Evolutionary conservation across 208 protist species (phyloP), one percentile per base, ranked within the genome.

Genomic region (Crithidia brevicula): DNA sequence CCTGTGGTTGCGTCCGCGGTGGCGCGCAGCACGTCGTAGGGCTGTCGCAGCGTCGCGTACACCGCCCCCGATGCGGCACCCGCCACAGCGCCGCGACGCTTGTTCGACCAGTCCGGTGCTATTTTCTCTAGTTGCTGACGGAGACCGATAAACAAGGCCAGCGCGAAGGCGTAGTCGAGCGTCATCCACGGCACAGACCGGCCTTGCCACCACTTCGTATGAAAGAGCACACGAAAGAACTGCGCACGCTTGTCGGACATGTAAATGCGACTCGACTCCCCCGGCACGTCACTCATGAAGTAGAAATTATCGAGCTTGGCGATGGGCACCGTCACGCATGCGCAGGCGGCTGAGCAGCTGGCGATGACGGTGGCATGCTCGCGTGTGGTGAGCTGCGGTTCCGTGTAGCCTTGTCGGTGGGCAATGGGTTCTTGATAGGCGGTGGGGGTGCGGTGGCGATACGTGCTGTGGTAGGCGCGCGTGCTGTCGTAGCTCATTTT

Each of bases 271-370:
- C 76, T 86, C 3, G 75, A 83, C 72, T 92, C 89, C 3, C 89
- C 89, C 0, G 89, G 86, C 2, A 93, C 85, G 50, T 95, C 86
- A 43, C 74, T 80, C 15, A 95, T 59, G 52, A 95, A 95, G 71
- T 88, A 95, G 53, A 95, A 88, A n/a, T 71, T 45, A 11, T 88
- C 74, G 9, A 92, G 60, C 42, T 89, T 82, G 10, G 45, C 46
- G 28, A 93, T 76, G 5, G 89, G 89, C 11, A 75, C 72, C 22
- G 62, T 74, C 49, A 83, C 47, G 13, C 54, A 67, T n/a, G 85
- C 74, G 3, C 79, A 74, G 6, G 64, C 33, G 31, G 67, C 20
- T 28, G 86, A 86, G 20, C 80, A 76, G 49, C 16, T 57, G 3
- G 65, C 54, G 30, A 93, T 69, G n/a, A 95, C 72, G 23, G 74